phyloP scores from a whole-genome alignment of 768 basidiomycete genomes.

The Russula emetica region DNA sequence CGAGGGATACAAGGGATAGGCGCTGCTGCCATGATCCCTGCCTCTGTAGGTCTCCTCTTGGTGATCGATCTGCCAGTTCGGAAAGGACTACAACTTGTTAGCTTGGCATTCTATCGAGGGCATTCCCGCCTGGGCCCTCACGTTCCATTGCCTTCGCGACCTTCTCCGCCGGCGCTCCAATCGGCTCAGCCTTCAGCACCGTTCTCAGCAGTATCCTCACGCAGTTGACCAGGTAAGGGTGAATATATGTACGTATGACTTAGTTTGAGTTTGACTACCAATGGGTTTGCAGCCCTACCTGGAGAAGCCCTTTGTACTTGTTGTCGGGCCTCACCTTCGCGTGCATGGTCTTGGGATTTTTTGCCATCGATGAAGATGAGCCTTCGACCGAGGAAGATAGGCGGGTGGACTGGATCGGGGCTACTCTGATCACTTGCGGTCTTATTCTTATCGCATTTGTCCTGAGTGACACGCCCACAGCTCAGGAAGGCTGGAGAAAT shows the following conservation, averaged over 20 bases:
- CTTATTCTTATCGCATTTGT: constrained; percentile 70
- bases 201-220: constrained; percentile 70
- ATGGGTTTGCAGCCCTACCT: constrained; percentile 37
- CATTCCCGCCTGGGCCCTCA: constrained; percentile 63
- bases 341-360: constrained; percentile 48
- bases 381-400: constrained; percentile 34
- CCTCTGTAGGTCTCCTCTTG: constrained; percentile 46
- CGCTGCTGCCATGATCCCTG: constrained; percentile 68
- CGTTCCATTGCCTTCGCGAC: constrained; percentile 78
- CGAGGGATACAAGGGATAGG: constrained; percentile 81
- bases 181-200: constrained; percentile 71
- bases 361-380: constrained; percentile 60
- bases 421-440: constrained; percentile 57
- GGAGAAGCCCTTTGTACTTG: constrained; percentile 67
- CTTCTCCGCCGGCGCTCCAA: constrained; percentile 79
- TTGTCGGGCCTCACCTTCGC: constrained; percentile 52
- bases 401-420: constrained; percentile 76
- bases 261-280: background rate
- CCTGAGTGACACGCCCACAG: constrained; percentile 61
- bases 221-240: constrained; percentile 28
- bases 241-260: background rate
- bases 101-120: constrained; percentile 78
- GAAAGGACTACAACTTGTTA: constrained; percentile 30
- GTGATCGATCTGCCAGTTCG: constrained; percentile 10
- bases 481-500: constrained; percentile 57